These are phyloP conservation scores for Baorangia bicolor DNA, from an alignment of 768 basidiomycete genomes.

Conservation along the genomic window DNA sequence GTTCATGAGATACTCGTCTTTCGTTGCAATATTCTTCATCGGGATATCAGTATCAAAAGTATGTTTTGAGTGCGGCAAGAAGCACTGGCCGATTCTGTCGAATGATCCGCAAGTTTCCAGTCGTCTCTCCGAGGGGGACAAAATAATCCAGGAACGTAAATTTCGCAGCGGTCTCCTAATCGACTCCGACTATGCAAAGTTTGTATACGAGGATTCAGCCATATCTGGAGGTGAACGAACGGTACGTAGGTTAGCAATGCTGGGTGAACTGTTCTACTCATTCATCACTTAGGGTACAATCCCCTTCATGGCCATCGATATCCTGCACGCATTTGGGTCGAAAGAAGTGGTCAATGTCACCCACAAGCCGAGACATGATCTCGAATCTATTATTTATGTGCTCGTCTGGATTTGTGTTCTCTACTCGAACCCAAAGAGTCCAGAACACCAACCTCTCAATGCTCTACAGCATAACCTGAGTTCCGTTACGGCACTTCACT, in stretches of 20 bases:
- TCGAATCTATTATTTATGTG: neutral
- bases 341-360: neutral
- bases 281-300: neutral
- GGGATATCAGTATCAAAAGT: no score
- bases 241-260: neutral
- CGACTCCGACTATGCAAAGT: neutral
- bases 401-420: slow-evolving; percentile 7
- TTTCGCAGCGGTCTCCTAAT: slow-evolving; percentile 1
- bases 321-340: neutral
- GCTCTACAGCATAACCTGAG: neutral
- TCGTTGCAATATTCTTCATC: neutral
- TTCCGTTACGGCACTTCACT: neutral
- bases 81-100: neutral
- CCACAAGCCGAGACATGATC: neutral
- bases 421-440: neutral
- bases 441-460: neutral
- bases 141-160: neutral
- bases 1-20: neutral
- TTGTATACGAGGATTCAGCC: neutral
- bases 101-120: neutral
- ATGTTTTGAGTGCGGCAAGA: neutral
- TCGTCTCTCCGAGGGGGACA: neutral
- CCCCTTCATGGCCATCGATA: slow-evolving; percentile 7
- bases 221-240: neutral
- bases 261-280: neutral